Evolutionary conservation across 345 rosid genomes (phyloP).

Genomic region (Lepidium didymum): DNA sequence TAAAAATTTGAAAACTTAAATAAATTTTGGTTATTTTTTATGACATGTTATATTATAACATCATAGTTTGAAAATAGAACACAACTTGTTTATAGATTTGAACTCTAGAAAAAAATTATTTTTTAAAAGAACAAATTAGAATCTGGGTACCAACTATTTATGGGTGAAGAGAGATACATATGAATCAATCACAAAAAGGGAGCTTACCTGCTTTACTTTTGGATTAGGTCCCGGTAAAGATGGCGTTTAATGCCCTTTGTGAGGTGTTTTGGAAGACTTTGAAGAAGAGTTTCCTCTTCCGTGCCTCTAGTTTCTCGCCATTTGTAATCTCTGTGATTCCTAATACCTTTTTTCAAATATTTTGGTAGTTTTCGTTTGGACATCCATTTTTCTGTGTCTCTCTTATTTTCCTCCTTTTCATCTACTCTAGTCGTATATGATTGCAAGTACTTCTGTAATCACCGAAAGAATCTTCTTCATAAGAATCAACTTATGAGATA

Average conservation of each 20-base stretch:
- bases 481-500: background rate
- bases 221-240: background rate
- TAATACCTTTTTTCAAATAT: conserved; percentile 5
- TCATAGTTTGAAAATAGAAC: too few relatives aligned
- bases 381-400: conserved; percentile 31
- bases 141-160: too few relatives aligned
- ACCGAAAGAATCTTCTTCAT: background rate
- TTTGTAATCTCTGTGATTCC: conserved; percentile 5
- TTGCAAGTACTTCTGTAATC: conserved; percentile 23
- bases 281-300: conserved; percentile 17
- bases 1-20: too few relatives aligned
- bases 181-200: background rate
- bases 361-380: conserved; percentile 2
- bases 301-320: conserved; percentile 22
- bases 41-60: too few relatives aligned
- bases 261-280: conserved; percentile 20
- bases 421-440: conserved; percentile 15
- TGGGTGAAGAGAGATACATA: background rate
- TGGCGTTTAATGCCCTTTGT: conserved; percentile 4
- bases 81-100: too few relatives aligned
- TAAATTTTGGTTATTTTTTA: too few relatives aligned
- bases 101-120: too few relatives aligned
- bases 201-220: background rate
- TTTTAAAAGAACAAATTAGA: too few relatives aligned
- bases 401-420: conserved; percentile 22